Evolutionary conservation across 2,329 filamentous ascomycete species (phyloP), one percentile per base, ranked within the genome.

Genomic region (Alternaria brassicicola): DNA sequence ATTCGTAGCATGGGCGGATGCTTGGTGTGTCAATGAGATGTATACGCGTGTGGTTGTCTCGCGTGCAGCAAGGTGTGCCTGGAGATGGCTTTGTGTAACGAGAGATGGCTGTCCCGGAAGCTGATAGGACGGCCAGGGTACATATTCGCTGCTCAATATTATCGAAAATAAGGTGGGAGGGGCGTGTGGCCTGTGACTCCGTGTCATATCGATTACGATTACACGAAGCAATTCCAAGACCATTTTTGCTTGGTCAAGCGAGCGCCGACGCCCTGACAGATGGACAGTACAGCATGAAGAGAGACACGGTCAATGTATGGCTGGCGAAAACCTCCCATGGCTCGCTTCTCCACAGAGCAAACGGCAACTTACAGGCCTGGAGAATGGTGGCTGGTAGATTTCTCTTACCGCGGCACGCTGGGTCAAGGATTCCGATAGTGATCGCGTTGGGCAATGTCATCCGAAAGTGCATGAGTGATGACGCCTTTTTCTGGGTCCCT

Each of bases 181-280:
- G 30, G 47, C 10, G 42, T 42, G 43, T 36, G 23, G 46, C 49
- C 39, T 38, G 52, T 47, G 42, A 26, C 52, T 43, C 48, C 23
- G 57, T 62, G 55, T 62, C 52, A 59, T 61, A 59, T 61, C 33
- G 30, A 55, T 58, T 42, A 43, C 31, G 23, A 62, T 59, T 41
- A 49, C 61, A 65, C 58, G 38, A 52, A 35, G 50, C 45, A 60
- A 54, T 45, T 52, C 39, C 35, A n/a, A 50, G 58, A 43, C 50
- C 42, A 38, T 30, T 54, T 52, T 59, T 62, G 54, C 55, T 54
- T 61, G 65, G 56, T 63, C 61, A 67, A 56, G 59, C 59, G 63
- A 59, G 61, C 47, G 41, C 51, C 50, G 45, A 57, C 62, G 28
- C 55, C 42, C 26, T 43, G 45, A 45, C 54, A 46, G 35, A 43